These are phyloP conservation scores for Obba rivulosa DNA, from an alignment of 768 basidiomycete species.

Conservation along the genomic window DNA sequence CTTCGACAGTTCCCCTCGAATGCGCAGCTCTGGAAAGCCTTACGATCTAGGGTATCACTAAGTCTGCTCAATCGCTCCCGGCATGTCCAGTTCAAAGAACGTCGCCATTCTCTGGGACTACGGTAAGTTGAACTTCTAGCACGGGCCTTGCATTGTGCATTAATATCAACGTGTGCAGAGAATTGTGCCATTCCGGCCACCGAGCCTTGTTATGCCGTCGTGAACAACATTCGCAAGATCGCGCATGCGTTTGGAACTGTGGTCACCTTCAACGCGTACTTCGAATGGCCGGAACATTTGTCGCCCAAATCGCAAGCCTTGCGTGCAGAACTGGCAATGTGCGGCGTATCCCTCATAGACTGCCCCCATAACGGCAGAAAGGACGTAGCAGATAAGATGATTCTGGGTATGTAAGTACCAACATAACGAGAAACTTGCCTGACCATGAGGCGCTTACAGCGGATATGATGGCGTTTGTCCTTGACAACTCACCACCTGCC, in stretches of 20 bases:
- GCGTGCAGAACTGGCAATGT: slow-evolving; percentile 41
- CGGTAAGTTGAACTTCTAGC: slow-evolving; percentile 21
- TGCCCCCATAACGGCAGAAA: slow-evolving; percentile 23
- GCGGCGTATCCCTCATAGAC: slow-evolving; percentile 40
- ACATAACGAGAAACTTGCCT: not conserved
- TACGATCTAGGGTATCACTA: too few species aligned
- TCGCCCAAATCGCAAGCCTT: slow-evolving; percentile 29
- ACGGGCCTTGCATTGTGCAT: not conserved
- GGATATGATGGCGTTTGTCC: slow-evolving; percentile 63
- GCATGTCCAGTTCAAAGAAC: not conserved
- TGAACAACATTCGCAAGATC: slow-evolving; percentile 38
- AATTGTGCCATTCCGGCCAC: slow-evolving; percentile 32
- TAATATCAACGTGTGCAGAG: slow-evolving; percentile 29
- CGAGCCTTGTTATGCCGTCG: slow-evolving; percentile 36
- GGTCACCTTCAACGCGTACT: slow-evolving; percentile 48
- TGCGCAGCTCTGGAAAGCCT: too few species aligned
- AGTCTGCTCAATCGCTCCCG: too few species aligned
- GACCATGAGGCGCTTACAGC: slow-evolving; percentile 30
- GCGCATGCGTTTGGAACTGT: slow-evolving; percentile 43
- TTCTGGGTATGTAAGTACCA: slow-evolving; percentile 33
- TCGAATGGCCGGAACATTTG: slow-evolving; percentile 38
- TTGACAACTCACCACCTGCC: slow-evolving; percentile 48
- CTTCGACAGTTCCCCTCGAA: too few species aligned
- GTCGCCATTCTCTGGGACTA: slow-evolving; percentile 40
- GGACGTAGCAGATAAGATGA: slow-evolving; percentile 43